Conservation (phyloP, 2,329 filamentous ascomycete species). For the Penicillium polonicum region DNA sequence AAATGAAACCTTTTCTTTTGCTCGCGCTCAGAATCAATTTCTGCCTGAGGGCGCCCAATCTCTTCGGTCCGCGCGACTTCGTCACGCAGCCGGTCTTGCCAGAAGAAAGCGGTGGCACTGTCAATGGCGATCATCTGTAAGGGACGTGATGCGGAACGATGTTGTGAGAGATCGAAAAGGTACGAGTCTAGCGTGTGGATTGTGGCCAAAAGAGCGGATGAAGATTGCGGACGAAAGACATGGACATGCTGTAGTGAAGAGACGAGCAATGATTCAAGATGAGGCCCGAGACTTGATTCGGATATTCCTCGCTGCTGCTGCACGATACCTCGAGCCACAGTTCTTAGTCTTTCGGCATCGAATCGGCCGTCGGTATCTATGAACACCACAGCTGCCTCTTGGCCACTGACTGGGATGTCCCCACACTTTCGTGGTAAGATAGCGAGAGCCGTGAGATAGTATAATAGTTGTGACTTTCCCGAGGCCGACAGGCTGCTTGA, state of each 20-base stretch:
- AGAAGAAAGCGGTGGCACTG: conserved; percentile 56
- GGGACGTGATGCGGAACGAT: conserved; percentile 48
- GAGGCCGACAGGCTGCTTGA: conserved; percentile 51
- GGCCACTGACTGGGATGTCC: conserved; percentile 43
- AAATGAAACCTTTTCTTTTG: conserved; percentile 32
- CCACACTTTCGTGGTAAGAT: conserved; percentile 48
- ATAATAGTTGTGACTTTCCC: conserved; percentile 61
- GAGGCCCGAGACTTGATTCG: conserved; percentile 1
- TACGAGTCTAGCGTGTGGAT: conserved; percentile 50
- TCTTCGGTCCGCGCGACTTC: conserved; percentile 44
- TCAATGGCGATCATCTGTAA: conserved; percentile 56
- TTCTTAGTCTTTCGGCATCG: conserved; percentile 48
- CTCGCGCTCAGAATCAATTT: conserved; percentile 31
- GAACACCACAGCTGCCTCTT: conserved; percentile 52
- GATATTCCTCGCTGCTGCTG: conserved; percentile 13
- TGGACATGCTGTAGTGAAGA: conserved; percentile 55
- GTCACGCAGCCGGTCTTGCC: conserved; percentile 50
- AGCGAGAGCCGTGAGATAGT: conserved; percentile 53
- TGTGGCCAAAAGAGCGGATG: conserved; percentile 51
- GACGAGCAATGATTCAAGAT: conserved; percentile 33
- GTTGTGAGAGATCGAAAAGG: conserved; percentile 46
- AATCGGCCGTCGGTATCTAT: conserved; percentile 59
- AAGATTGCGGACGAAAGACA: conserved; percentile 57
- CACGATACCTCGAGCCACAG: conserved; percentile 31
- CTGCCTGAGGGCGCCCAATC: conserved; percentile 31